Evolutionary conservation across 306 rosid genomes (phyloP), one percentile per base, ranked within the genome.

Genomic region (Crataegus laevigata): DNA sequence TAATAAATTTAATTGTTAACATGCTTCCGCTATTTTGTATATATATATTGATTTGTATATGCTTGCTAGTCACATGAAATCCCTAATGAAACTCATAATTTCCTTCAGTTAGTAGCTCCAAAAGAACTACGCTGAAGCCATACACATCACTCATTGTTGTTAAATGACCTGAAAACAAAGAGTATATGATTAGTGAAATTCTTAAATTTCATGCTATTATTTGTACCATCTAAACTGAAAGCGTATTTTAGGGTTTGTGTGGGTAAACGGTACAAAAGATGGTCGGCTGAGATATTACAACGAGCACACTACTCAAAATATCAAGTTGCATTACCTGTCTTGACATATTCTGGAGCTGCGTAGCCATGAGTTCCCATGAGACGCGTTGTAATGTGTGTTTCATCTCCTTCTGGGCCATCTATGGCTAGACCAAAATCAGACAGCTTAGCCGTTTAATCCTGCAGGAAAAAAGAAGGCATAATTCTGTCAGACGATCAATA

Each of bases 321-420:
- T 26, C 64, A 62, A 62, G 22, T 17, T 62, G 67, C 69, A 38
- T 67, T 87, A 91, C 99, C 99, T 83, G 98, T 73, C 84, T 36
- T 90, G 57, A 92, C 75, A 72, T 94, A 94, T 81, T 92, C 99
- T 0, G 98, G 99, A 61, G 96, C 99, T 18, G 97, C 99, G 67
- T 94, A 94, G 66, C 99, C 99, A 74, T 78, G 86, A 0, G 99
- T 94, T 11, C 99, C 99, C 99, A 94, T 90, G 28, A 90, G 87
- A 1, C 78, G 78, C 17, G 96, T 88, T 51, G 93, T 81, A 17
- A 89, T 54, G 57, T 92, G 93, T 5, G 92, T 81, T 58, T 94
- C 82, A n/a, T 90, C 82, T 52, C 89, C 92, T 65, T 86, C 87
- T 4, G 92, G 93, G 51, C 93, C 96, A 50, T 94, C 91, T 11